Conservation (phyloP, 2,329 filamentous ascomycete species). For the Calonectria pseudoreteaudii region DNA sequence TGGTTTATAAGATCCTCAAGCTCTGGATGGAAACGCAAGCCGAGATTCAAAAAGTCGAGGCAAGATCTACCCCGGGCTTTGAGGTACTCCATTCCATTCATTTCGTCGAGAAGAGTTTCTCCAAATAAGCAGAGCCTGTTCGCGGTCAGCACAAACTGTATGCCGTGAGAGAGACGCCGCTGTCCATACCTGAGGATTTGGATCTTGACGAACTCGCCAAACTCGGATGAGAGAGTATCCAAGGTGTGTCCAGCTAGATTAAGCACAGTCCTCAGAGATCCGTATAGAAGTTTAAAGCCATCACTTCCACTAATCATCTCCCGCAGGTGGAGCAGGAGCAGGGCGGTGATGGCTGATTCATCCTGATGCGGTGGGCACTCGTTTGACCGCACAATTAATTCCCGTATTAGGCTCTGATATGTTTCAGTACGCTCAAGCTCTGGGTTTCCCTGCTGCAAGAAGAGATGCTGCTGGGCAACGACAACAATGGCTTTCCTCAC, state of each 20-base stretch:
- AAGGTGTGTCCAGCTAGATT: constrained; percentile 25
- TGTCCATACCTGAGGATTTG: constrained; percentile 31
- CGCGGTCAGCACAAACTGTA: rapidly evolving
- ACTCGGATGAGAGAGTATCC: constrained; percentile 17
- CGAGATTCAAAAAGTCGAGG: constrained; percentile 37
- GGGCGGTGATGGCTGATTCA: constrained; percentile 35
- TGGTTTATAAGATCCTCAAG: constrained; percentile 30
- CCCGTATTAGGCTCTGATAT: constrained; percentile 27
- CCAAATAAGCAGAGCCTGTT: constrained; percentile 35
- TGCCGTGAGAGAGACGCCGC: neutral
- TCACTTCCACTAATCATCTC: constrained; percentile 40
- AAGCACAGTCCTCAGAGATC: constrained; percentile 29
- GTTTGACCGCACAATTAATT: constrained; percentile 32
- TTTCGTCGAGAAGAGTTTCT: constrained; percentile 35
- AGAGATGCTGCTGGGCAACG: constrained; percentile 35
- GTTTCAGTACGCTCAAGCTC: constrained; percentile 27
- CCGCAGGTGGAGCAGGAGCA: constrained; percentile 33
- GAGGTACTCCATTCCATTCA: constrained; percentile 36
- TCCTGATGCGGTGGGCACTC: constrained; percentile 35
- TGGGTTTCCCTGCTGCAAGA: constrained; percentile 23
- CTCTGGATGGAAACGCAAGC: constrained; percentile 35
- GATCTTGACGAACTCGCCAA: constrained; percentile 35
- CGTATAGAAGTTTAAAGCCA: constrained; percentile 37
- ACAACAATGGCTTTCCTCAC: constrained; percentile 36
- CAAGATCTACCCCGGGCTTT: constrained; percentile 34